phyloP scores from a whole-genome alignment of 2,329 filamentous ascomycete genomes.

The Rutstroemia sp. region DNA sequence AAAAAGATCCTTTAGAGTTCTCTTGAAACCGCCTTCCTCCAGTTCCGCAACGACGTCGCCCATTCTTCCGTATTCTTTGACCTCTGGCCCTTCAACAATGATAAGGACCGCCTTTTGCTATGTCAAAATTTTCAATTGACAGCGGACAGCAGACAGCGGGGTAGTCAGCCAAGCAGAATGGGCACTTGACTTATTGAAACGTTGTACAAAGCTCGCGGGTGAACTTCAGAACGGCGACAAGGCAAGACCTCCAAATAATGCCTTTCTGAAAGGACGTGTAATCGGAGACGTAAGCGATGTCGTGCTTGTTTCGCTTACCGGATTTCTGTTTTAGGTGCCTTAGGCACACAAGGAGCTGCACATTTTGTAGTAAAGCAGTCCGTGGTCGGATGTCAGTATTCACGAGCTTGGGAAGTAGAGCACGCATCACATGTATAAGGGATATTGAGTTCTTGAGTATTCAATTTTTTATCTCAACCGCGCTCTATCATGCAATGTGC shows the following conservation, averaged over 20 bases:
- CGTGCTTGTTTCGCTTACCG: slow-evolving; percentile 6
- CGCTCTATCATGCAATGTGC: slow-evolving; percentile 4
- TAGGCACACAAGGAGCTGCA: background rate
- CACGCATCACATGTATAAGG: background rate
- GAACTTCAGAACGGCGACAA: background rate
- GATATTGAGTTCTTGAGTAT: background rate
- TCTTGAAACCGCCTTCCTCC: slow-evolving; percentile 26
- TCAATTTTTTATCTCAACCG: background rate
- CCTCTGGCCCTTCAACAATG: background rate
- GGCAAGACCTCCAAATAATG: background rate
- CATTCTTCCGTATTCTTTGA: slow-evolving; percentile 17
- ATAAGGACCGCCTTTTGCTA: background rate
- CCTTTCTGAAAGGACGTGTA: background rate
- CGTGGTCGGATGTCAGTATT: background rate
- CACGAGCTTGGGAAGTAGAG: background rate
- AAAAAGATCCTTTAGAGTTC: slow-evolving; percentile 69
- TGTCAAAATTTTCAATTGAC: background rate
- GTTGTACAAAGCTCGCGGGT: too few species aligned
- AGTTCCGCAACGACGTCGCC: slow-evolving; percentile 26
- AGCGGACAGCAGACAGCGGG: too few species aligned
- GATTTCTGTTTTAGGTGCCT: background rate
- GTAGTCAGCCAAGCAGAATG: too few species aligned
- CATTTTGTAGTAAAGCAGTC: too few species aligned
- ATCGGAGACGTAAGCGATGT: slow-evolving; percentile 4
- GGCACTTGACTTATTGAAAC: too few species aligned